phyloP scores from a whole-genome alignment of 768 basidiomycete species.

The Pulveroboletus sp. region DNA sequence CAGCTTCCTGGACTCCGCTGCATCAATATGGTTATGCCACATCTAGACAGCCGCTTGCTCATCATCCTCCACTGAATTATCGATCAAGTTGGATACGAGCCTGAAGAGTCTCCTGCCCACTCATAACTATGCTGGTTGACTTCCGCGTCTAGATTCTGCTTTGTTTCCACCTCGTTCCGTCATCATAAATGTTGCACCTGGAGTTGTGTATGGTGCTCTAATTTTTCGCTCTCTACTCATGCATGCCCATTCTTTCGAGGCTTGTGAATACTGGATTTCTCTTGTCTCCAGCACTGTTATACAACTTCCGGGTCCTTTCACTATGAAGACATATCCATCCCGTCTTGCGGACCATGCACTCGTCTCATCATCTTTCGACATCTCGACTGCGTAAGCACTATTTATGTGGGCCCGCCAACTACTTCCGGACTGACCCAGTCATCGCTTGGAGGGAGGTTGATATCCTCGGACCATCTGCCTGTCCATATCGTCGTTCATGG shows the following conservation, averaged over 20 bases:
- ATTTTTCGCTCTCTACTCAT: conserved; percentile 37
- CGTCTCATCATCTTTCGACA: conserved; percentile 27
- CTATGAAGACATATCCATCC: conserved; percentile 62
- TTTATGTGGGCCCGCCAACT: conserved; percentile 25
- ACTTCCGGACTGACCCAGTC: conserved; percentile 19
- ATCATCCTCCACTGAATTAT: conserved; percentile 40
- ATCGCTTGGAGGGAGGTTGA: conserved; percentile 25
- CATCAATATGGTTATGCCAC: conserved; percentile 38
- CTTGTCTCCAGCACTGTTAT: conserved; percentile 22
- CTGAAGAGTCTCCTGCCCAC: conserved; percentile 26
- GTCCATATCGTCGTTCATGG: conserved; percentile 33
- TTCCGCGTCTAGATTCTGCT: conserved; percentile 26
- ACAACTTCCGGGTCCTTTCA: conserved; percentile 23
- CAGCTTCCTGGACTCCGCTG: conserved; percentile 40
- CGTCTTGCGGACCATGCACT: conserved; percentile 44
- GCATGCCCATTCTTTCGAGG: conserved; percentile 31
- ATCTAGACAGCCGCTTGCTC: conserved; percentile 41
- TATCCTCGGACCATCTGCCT: conserved; percentile 30
- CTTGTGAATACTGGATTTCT: conserved; percentile 35
- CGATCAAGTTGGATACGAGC: conserved; percentile 49
- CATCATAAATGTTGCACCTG: conserved; percentile 31
- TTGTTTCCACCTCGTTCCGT: conserved; percentile 15
- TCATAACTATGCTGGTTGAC: conserved; percentile 5
- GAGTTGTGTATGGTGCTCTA: conserved; percentile 33
- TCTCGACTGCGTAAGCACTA: conserved; percentile 29